Evolutionary conservation across 2,329 filamentous ascomycete genomes (phyloP), one percentile per base, ranked within the genome.

Genomic region (Cladosporium sphaerospermum): DNA sequence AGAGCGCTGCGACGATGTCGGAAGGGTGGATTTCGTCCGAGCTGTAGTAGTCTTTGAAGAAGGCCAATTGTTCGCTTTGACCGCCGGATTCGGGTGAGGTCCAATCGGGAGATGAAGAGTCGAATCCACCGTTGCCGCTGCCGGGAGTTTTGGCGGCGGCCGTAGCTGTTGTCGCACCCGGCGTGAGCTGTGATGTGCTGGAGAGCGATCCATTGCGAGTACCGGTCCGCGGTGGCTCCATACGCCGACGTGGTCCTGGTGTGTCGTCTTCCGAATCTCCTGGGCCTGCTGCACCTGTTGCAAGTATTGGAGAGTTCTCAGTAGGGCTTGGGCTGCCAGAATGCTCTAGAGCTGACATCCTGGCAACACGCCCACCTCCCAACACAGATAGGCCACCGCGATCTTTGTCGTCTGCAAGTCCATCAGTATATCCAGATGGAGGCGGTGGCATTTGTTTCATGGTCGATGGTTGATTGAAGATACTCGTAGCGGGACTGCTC

Each of bases 1-100:
- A 99, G 11, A 99, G 79, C 2, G 90, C 89, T 11, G 93, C 82
- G 40, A 99, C 92, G 55, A 86, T 86, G 64, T 97, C 91, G 53
- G 88, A 86, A 0, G 92, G 88, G 63, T 92, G 89, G 54, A 99
- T 96, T 63, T 97, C 91, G 63, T 97, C 93, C 62, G 92, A 86
- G 2, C 92, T 97, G 68, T 99, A 99, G 71, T 99, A 99, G 70
- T 99, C 93, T 67, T 96, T 96, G 82, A 99, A 99, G 67, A 90
- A 96, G 3, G 88, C 85, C 51, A 99, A 75, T 69, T 97, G 93
- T 71, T 99, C 93, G 0, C 92, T 97, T 68, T 96, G 90, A 55
- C 92, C 89, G 63, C 90, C 96, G 23, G 86, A 90, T 63, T 87
- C 87, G 0, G 89, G 89, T 3, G 91, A 96, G 3, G 91, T 96